Conservation (phyloP, 1,284 basidiomycete genomes). For the Naganishia albida region DNA sequence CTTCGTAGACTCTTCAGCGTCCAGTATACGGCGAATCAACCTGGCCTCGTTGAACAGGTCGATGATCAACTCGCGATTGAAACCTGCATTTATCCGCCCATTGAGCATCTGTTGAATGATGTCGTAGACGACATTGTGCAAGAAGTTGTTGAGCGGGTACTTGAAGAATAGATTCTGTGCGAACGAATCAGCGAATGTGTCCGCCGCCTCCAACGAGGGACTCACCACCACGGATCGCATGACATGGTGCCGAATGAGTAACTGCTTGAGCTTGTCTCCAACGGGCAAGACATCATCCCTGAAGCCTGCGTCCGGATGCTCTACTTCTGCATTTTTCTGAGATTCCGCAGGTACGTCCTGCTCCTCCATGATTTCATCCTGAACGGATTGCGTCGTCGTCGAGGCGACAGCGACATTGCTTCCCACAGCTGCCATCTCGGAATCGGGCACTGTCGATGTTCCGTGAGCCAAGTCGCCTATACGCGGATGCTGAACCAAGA, state of each 20-base stretch:
- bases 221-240: slow-evolving; percentile 72
- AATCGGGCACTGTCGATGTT: slow-evolving; percentile 38
- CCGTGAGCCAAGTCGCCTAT: slow-evolving; percentile 31
- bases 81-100: slow-evolving; percentile 71
- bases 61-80: slow-evolving; percentile 77
- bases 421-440: slow-evolving; percentile 10
- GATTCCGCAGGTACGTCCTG: neutral
- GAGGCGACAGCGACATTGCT: slow-evolving; percentile 32
- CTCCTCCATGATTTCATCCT: slow-evolving; percentile 12
- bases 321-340: neutral
- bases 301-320: slow-evolving; percentile 10
- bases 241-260: slow-evolving; percentile 71
- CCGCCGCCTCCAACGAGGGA: slow-evolving; percentile 29
- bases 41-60: slow-evolving; percentile 76
- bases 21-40: slow-evolving; percentile 77
- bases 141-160: slow-evolving; percentile 96
- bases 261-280: slow-evolving; percentile 76
- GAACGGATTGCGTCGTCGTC: slow-evolving; percentile 10
- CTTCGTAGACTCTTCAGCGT: slow-evolving; percentile 78
- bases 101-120: slow-evolving; percentile 93
- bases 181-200: neutral
- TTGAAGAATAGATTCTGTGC: slow-evolving; percentile 80
- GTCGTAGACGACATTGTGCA: slow-evolving; percentile 97
- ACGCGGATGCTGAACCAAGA: slow-evolving; percentile 40
- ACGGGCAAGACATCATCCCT: slow-evolving; percentile 15